Evolutionary conservation across 176 grass and related monocot genomes (phyloP).

Genomic region (Alloteropsis semialata): DNA sequence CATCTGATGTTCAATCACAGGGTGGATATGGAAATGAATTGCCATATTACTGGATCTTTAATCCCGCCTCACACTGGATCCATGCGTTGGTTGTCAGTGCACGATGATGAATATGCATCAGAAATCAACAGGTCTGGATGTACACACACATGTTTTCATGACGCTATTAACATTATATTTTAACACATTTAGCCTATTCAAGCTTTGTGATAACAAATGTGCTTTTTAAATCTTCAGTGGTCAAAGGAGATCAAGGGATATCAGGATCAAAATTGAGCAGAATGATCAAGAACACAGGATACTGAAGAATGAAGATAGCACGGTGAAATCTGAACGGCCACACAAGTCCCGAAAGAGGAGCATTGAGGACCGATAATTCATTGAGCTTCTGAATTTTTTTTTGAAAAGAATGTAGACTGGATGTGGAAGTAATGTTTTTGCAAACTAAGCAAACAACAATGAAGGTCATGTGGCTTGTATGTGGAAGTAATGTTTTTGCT

Average conservation of each 20-base stretch:
- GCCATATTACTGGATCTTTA: slow-evolving; percentile 90
- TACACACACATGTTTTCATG: not conserved
- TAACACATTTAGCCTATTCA: not conserved
- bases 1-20: slow-evolving; percentile 43
- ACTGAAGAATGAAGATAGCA: not conserved
- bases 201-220: slow-evolving; percentile 20
- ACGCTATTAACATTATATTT: not conserved
- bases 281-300: slow-evolving; percentile 20
- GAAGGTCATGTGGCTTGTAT: not conserved
- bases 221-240: slow-evolving; percentile 28
- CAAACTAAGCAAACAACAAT: not conserved
- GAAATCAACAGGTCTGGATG: slow-evolving; percentile 46
- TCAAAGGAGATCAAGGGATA: slow-evolving; percentile 13
- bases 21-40: slow-evolving; percentile 77
- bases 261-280: slow-evolving; percentile 11
- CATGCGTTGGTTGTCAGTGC: slow-evolving; percentile 62
- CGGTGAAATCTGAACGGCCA: slow-evolving; percentile 20
- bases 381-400: not conserved
- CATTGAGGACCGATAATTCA: slow-evolving; percentile 21
- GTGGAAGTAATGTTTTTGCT: not conserved
- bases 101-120: slow-evolving; percentile 46
- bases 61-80: slow-evolving; percentile 67
- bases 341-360: slow-evolving; percentile 43
- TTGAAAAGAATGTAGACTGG: not conserved
- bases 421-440: not conserved